These are phyloP conservation scores for Rhodamnia argentea DNA, from an alignment of 345 rosid species.

Conservation along the genomic window DNA sequence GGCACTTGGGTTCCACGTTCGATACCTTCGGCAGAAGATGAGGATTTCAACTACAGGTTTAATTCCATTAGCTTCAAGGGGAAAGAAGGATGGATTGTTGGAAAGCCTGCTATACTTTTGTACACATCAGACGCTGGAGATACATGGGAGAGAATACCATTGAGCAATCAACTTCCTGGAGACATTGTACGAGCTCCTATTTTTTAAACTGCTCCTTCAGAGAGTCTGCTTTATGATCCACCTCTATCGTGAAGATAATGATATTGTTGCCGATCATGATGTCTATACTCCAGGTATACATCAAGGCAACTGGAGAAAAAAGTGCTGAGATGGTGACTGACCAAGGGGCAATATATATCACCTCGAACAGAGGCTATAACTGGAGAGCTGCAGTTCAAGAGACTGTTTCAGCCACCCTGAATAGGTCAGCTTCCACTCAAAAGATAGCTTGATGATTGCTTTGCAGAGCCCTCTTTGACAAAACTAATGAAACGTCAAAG, in stretches of 20 bases:
- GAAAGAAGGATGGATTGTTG: slow-evolving; percentile 95
- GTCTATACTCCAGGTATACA: slow-evolving; percentile 52
- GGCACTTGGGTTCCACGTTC: slow-evolving; percentile 72
- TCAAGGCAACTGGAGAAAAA: slow-evolving; percentile 85
- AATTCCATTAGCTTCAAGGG: slow-evolving; percentile 82
- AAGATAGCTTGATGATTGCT: not conserved
- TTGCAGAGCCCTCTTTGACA: not conserved
- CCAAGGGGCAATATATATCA: slow-evolving; percentile 87
- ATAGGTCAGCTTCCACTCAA: slow-evolving; percentile 35
- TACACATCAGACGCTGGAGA: slow-evolving; percentile 73
- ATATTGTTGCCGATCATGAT: not conserved
- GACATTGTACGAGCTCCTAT: slow-evolving; percentile 46
- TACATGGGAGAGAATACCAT: slow-evolving; percentile 77
- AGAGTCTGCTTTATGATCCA: not conserved
- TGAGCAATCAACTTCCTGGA: slow-evolving; percentile 91
- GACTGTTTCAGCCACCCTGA: slow-evolving; percentile 89
- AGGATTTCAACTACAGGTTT: slow-evolving; percentile 92
- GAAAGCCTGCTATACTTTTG: slow-evolving; percentile 83
- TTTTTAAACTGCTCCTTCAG: not conserved
- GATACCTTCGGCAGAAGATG: slow-evolving; percentile 88
- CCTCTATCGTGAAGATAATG: not conserved
- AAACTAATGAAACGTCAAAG: not conserved
- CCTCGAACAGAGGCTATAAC: slow-evolving; percentile 83
- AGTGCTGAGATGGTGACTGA: slow-evolving; percentile 98
- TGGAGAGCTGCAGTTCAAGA: slow-evolving; percentile 97